Conservation (phyloP, 257 asterid genomes). For the Solanum tarijense region DNA sequence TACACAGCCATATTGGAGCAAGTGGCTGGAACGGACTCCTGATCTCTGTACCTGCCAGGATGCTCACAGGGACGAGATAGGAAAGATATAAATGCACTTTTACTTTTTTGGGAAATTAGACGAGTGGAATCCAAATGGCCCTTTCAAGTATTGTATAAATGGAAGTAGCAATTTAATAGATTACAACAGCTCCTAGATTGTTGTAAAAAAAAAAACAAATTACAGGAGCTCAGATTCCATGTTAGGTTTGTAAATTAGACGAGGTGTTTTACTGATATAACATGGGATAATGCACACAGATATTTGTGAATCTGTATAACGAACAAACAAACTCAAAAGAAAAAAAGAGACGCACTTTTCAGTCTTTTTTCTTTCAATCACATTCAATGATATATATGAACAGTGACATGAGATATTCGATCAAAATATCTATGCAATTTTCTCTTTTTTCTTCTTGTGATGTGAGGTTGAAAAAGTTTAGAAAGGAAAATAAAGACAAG, state of each 20-base stretch:
- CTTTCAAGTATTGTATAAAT: not conserved
- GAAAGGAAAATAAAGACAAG: not conserved
- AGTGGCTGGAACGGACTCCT: not conserved
- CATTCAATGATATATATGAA: not conserved
- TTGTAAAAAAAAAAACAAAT: not conserved
- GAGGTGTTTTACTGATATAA: not conserved
- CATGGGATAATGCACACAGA: not conserved
- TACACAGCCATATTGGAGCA: not conserved
- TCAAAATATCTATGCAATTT: not conserved
- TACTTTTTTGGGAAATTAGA: not conserved
- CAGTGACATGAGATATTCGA: not conserved
- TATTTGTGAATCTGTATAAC: not conserved
- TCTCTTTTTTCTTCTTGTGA: not conserved
- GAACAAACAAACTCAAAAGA: not conserved
- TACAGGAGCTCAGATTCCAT: not conserved
- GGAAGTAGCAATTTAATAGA: not conserved
- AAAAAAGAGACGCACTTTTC: not conserved
- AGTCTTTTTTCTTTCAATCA: not conserved
- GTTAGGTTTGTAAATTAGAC: not conserved
- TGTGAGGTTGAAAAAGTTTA: not conserved
- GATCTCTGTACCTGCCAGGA: not conserved
- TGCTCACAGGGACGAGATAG: not conserved
- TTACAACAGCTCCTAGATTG: not conserved
- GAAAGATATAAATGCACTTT: not conserved
- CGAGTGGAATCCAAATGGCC: not conserved